Evolutionary conservation across 2,329 filamentous ascomycete genomes (phyloP), one percentile per base, ranked within the genome.

Genomic region (Calonectria multiphialidica): DNA sequence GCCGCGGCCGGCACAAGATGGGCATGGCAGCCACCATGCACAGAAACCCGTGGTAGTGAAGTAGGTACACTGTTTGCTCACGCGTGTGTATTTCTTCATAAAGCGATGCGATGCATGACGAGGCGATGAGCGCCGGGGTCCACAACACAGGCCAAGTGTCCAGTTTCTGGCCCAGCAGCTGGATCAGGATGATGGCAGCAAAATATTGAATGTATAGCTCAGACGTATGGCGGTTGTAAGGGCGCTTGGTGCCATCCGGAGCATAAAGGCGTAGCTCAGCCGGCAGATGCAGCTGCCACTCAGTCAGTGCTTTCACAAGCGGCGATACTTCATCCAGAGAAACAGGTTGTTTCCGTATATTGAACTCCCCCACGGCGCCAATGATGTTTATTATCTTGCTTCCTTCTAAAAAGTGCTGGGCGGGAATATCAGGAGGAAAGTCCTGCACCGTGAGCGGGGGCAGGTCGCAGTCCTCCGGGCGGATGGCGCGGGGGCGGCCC

Each of bases 31-130:
- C 63, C 15, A 50, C 45, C 53, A 71, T 61, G 45, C 68, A 71
- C 16, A 68, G 23, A 37, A 68, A 71, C 23, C 63, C 68, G 23
- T 71, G 63, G 23, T 61, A 61, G 21, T 71, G 53, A 7, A 68
- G 15, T 2, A 71, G 35, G 13, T 62, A 47, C 2, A n/a, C 25
- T 2, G 68, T 16, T n/a, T 71, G 50, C 30, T 71, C 68, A n/a
- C 68, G 33, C 13, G 40, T 55, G 37, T 67, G 33, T 16, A 68
- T 71, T 30, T 71, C 68, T 13, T 71, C 68, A 10, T 71, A 71
- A 1, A 71, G 68, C 6, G 44, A 33, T 7, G 64, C 68, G 5
- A 68, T 68, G 44, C 68, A 71, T 2, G 37, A 62, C 2, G 68
- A 28, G 2, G 68, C 68, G 2, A 47, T n/a, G 30, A 71, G 45